Conservation (phyloP, 108 stramenopile genomes). For the Fistulifera pelliculosa region DNA sequence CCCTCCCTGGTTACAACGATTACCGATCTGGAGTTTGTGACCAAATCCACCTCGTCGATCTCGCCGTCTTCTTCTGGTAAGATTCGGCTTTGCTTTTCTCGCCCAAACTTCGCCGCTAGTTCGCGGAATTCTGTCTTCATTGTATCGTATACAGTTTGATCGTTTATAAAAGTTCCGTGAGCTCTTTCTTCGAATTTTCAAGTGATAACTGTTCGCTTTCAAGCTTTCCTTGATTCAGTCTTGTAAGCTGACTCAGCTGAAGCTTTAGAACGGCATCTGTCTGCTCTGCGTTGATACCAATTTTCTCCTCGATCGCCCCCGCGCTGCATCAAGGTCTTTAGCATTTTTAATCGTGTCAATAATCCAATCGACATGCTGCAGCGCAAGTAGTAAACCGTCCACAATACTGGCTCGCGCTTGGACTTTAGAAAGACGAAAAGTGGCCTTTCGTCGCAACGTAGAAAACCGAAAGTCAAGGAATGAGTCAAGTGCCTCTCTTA, state of each 20-base stretch:
- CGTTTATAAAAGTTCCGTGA: conserved; percentile 53
- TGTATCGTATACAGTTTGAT: conserved; percentile 67
- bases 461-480: conserved; percentile 91
- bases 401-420: conserved; percentile 84
- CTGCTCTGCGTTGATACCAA: conserved; percentile 65
- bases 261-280: conserved; percentile 88
- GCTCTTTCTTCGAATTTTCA: conserved; percentile 23
- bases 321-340: conserved; percentile 61
- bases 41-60: conserved; percentile 77
- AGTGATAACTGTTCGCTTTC: conserved; percentile 59
- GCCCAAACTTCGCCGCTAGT: conserved; percentile 68
- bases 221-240: conserved; percentile 83
- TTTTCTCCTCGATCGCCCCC: conserved; percentile 43
- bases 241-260: conserved; percentile 86
- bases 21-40: conserved; percentile 83
- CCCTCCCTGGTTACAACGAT: conserved; percentile 91
- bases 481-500: conserved; percentile 74
- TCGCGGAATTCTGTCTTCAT: conserved; percentile 75
- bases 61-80: conserved; percentile 70
- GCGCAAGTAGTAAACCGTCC: conserved; percentile 77
- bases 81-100: conserved; percentile 71
- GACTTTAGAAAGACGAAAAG: conserved; percentile 72
- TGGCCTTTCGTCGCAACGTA: conserved; percentile 80
- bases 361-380: conserved; percentile 75
- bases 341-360: conserved; percentile 74